Conservation (phyloP, 2,329 filamentous ascomycete species). For the Onygenales sp. region DNA sequence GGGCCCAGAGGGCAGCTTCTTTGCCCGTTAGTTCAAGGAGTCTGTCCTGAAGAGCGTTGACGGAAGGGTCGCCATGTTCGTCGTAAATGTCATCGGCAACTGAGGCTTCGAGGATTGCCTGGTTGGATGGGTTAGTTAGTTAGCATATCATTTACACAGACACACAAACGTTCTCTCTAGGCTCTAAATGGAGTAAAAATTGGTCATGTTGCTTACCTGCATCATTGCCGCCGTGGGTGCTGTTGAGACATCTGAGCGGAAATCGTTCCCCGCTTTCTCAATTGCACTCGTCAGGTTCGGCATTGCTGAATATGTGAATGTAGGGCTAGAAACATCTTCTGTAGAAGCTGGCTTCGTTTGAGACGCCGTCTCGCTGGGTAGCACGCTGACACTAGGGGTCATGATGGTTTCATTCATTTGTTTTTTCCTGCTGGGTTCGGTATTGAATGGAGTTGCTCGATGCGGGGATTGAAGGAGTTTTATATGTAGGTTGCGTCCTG, state of each 20-base stretch:
- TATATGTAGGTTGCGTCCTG: too few relatives aligned
- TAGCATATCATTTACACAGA: background rate
- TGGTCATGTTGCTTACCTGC: conserved; percentile 12
- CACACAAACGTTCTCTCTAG: background rate
- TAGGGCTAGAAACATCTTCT: background rate
- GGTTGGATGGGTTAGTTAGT: background rate
- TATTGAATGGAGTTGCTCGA: background rate
- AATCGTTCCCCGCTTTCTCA: conserved; percentile 14
- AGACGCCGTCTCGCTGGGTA: background rate
- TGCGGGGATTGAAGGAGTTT: too few relatives aligned
- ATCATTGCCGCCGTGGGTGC: conserved; percentile 19
- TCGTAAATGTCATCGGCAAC: conserved; percentile 27
- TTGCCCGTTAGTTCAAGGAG: conserved; percentile 23
- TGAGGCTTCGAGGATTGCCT: conserved; percentile 22
- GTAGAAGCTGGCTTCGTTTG: background rate
- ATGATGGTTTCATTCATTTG: background rate
- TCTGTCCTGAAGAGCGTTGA: conserved; percentile 21
- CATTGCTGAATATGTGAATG: conserved; percentile 4
- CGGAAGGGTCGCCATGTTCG: conserved; percentile 19
- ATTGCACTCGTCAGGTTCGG: conserved; percentile 7
- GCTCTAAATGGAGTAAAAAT: background rate
- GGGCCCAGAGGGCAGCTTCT: conserved; percentile 23
- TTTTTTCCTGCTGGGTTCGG: background rate
- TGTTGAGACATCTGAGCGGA: conserved; percentile 20
- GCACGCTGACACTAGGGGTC: background rate